Evolutionary conservation across 2,329 filamentous ascomycete genomes (phyloP), one percentile per base, ranked within the genome.

Genomic region (Aaosphaeria pasadenensis): DNA sequence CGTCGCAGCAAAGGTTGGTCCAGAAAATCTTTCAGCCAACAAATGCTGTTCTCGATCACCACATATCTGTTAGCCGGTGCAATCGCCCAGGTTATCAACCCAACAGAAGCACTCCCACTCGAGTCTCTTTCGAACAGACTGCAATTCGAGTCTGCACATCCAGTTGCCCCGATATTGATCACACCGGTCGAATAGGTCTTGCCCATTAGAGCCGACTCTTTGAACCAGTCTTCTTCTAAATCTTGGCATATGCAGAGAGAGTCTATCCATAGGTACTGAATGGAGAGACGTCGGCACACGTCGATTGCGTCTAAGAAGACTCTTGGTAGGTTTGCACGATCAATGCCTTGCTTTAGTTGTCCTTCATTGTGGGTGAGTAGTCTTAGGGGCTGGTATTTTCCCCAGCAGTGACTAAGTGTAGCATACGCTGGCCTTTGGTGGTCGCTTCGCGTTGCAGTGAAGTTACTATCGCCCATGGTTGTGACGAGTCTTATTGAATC

Each of bases 331-430:
- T n/a, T 9, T 9, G 9, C n/a, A 9, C 33, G n/a, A 9, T 9
- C 9, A 36, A 36, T 36, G 33, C n/a, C 33, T n/a, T 36, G 9
- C 9, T 36, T 9, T 9, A 9, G 33, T 36, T 9, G 9, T 36
- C 9, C 7, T 9, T 9, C 33, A 36, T 36, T 36, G 9, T 36
- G 9, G 7, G 7, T 36, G 9, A 36, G 33, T n/a, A n/a, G 7
- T 9, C 4, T 9, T 9, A 36, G n/a, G 9, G n/a, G 33, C n/a
- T 9, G 33, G 33, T 2, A 9, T 36, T 13, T 31, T 7, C 43
- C 43, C 43, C 43, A 45, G 29, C 43, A 45, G 35, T 45, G 30
- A 31, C 43, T 45, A n/a, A 45, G 35, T 7, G 42, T 32, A 11
- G 11, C 7, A 24, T 44, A 44, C 30, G 7, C 7, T n/a, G 30